Percentiles rank a stretch among this genome's conserved stretches.
These are phyloP conservation scores for Phytophthora fragariaefolia DNA, from an alignment of 352 stramenopile species.

Conservation along the genomic window DNA sequence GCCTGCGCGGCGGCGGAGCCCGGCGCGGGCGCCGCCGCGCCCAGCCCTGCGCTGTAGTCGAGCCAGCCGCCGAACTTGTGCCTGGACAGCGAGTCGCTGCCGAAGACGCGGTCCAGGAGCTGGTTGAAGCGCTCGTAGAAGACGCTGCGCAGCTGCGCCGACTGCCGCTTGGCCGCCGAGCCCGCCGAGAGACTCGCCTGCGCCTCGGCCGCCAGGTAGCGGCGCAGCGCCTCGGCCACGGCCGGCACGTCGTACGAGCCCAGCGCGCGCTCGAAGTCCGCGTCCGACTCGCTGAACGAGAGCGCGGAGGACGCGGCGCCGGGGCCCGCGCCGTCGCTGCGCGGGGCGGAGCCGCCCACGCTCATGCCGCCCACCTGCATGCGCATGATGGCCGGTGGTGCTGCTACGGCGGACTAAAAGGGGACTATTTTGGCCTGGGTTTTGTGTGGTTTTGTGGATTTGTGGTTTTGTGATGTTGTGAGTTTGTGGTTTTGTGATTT, in stretches of 20 bases:
- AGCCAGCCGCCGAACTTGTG: conserved; percentile 84
- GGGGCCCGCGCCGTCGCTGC: neutral
- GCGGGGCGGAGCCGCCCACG: conserved; percentile 8
- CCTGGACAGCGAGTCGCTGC: conserved; percentile 75
- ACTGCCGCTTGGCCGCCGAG: conserved; percentile 70
- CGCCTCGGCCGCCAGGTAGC: conserved; percentile 73
- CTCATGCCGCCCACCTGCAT: conserved; percentile 4
- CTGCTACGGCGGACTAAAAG: neutral
- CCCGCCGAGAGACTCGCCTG: conserved; percentile 65
- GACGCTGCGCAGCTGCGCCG: conserved; percentile 76
- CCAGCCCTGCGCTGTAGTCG: conserved; percentile 77
- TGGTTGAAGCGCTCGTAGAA: conserved; percentile 91
- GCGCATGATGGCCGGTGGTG: conserved; percentile 2
- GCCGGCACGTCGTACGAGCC: conserved; percentile 71
- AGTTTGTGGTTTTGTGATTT: too few species aligned
- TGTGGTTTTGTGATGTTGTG: too few species aligned
- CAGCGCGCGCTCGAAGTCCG: conserved; percentile 73
- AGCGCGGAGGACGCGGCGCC: conserved; percentile 25
- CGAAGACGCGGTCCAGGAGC: conserved; percentile 82
- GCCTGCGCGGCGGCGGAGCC: conserved; percentile 25
- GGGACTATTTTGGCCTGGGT: too few species aligned
- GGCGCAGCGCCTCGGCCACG: conserved; percentile 64
- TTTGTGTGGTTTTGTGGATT: too few species aligned
- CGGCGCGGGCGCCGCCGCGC: conserved; percentile 9
- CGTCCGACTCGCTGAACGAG: conserved; percentile 67